Evolutionary conservation across 75 land plant genomes (phyloP), one percentile per base, ranked within the genome.

Genomic region (Larix kaempferi): DNA sequence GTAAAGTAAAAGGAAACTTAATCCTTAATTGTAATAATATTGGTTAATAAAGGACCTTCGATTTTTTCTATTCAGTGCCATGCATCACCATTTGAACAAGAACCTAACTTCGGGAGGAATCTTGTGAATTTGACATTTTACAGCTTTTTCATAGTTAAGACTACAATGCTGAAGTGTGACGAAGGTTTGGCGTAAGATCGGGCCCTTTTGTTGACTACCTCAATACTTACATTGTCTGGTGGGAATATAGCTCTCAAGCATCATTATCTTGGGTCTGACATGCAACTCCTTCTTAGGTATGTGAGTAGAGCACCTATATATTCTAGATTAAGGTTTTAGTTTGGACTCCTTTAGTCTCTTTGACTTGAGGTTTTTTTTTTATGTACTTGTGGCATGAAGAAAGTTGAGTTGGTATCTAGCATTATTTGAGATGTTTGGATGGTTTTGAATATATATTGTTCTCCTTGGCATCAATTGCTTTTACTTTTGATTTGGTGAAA

Each of bases 201-300:
- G 91, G 95, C 25, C 87, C 92, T 21, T 84, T 96, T 56, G 87
- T 94, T 71, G 98, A 96, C 74, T 86, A 90, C 74, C 85, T 96
- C 49, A 92, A 88, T 63, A 89, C 89, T 96, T 76, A 90, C 95
- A 3, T 82, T 84, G 44, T 88, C 91, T 3, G 85, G 90, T 15
- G 88, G 82, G 52, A 77, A 92, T 5, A 77, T 82, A 33, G 80
- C 78, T 14, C 85, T 94, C 57, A 98, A 96, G 74, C 80, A 94
- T 69, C 83, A 80, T 15, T 96, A 96, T 84, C 99, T 98, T 4
- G 99, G 99, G 6, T 85, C 95, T 37, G 99, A 96, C 77, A 96
- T 94, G 99, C 98, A 96, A 86, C 91, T 96, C 17, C 78, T 94
- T 57, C 86, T 96, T 82, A 94, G 86, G 99, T 96, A 86, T 58